phyloP scores from a whole-genome alignment of 495 filamentous ascomycete species.

The Tirmania nivea region DNA sequence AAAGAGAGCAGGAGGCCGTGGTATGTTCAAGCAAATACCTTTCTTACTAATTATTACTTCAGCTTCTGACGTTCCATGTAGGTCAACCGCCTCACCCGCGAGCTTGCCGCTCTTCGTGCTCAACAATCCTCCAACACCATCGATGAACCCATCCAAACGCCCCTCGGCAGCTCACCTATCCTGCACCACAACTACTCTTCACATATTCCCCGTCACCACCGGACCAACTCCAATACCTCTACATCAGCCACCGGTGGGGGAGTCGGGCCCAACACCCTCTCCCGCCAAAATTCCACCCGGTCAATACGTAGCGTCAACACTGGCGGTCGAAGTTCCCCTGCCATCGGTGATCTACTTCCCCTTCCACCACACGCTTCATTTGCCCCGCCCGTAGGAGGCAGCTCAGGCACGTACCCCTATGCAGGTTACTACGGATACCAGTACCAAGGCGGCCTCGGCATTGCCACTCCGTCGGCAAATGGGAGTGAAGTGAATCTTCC shows the following conservation, averaged over 20 bases:
- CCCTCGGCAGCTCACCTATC: slow-evolving; percentile 18
- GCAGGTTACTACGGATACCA: neutral
- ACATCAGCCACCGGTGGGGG: slow-evolving; percentile 23
- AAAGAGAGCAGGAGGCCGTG: slow-evolving; percentile 88
- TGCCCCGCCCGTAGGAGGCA: neutral
- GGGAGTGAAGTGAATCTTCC: slow-evolving; percentile 3
- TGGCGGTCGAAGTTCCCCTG: slow-evolving; percentile 19
- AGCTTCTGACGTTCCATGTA: slow-evolving; percentile 17
- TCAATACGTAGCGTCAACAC: slow-evolving; percentile 9
- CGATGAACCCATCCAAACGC: slow-evolving; percentile 21
- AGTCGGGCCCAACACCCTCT: slow-evolving; percentile 12
- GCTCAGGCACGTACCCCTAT: neutral
- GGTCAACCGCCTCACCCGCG: slow-evolving; percentile 81
- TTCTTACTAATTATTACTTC: neutral
- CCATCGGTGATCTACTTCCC: slow-evolving; percentile 8
- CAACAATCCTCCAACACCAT: slow-evolving; percentile 59
- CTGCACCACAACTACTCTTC: slow-evolving; percentile 6
- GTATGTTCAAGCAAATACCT: slow-evolving; percentile 27
- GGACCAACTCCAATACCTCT: slow-evolving; percentile 17
- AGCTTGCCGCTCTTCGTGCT: slow-evolving; percentile 55
- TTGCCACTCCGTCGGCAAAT: neutral
- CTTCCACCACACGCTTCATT: slow-evolving; percentile 6
- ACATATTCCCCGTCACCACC: slow-evolving; percentile 6
- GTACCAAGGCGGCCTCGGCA: neutral
- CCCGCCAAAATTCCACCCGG: slow-evolving; percentile 16